phyloP scores from a whole-genome alignment of 768 basidiomycete species.

The Chalciporus piperatus region DNA sequence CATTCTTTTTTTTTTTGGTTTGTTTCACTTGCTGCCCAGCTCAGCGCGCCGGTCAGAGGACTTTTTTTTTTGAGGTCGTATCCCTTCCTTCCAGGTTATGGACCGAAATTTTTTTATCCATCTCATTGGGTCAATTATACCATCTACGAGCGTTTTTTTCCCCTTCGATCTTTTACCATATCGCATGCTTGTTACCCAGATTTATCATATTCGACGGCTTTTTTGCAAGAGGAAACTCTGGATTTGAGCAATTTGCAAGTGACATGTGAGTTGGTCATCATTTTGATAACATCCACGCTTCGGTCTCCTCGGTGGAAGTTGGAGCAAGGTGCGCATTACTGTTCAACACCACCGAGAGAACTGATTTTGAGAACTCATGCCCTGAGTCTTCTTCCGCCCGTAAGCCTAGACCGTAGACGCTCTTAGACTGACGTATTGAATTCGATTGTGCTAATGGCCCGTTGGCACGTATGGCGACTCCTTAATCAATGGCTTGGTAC shows the following conservation, averaged over 20 bases:
- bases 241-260: too few species aligned
- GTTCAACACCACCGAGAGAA: not conserved
- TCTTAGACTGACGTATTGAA: too few species aligned
- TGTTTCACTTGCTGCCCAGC: not conserved
- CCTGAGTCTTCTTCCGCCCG: too few species aligned
- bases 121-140: not conserved
- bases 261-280: too few species aligned
- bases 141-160: not conserved
- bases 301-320: too few species aligned
- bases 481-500: not conserved
- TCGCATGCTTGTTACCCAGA: slow-evolving; percentile 1
- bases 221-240: not conserved
- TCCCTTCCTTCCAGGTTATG: not conserved
- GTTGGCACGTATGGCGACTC: not conserved
- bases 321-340: not conserved
- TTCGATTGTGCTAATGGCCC: too few species aligned
- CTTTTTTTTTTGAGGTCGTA: not conserved
- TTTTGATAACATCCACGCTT: not conserved
- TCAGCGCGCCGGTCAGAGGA: not conserved
- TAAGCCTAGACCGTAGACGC: too few species aligned
- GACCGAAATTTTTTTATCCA: slow-evolving; percentile 2
- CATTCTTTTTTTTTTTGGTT: not conserved
- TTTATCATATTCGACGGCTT: slow-evolving; percentile 1
- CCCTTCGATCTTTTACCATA: slow-evolving; percentile 1
- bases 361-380: not conserved